These are phyloP conservation scores for Pseudogymnoascus sp. DNA, from an alignment of 2,329 filamentous ascomycete genomes.

Conservation along the genomic window DNA sequence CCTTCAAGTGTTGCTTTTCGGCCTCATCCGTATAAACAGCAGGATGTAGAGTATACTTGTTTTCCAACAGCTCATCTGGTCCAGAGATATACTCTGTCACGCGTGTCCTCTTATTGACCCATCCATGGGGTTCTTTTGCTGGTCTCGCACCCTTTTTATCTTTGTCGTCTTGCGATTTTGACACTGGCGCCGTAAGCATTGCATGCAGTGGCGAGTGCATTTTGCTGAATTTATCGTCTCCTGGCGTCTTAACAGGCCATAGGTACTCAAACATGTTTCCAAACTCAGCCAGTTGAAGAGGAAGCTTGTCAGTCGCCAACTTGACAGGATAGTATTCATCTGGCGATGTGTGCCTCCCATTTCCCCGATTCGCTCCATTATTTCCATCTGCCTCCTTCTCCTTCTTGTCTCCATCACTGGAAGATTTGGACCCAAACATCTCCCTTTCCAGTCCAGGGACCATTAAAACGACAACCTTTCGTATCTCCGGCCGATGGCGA, in stretches of 20 bases:
- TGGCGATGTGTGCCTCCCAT: constrained; percentile 36
- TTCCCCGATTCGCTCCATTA: constrained; percentile 9
- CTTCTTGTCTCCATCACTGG: constrained; percentile 11
- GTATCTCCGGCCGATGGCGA: constrained; percentile 55
- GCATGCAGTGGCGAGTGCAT: constrained; percentile 83
- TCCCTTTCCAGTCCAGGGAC: constrained; percentile 83
- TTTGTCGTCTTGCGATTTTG: constrained; percentile 64
- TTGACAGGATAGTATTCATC: constrained; percentile 55
- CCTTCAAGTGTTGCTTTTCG: constrained; percentile 47
- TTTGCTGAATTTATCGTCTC: constrained; percentile 72
- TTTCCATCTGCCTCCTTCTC: constrained; percentile 10
- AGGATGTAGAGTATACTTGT: constrained; percentile 80
- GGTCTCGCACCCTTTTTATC: constrained; percentile 53
- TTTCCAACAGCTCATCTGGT: constrained; percentile 68
- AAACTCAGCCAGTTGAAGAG: constrained; percentile 56
- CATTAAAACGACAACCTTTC: constrained; percentile 84
- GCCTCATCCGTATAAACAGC: constrained; percentile 56
- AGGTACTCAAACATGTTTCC: constrained; percentile 79
- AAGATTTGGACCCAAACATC: constrained; percentile 64
- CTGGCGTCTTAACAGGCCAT: constrained; percentile 84
- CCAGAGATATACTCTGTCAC: constrained; percentile 73
- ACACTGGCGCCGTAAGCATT: constrained; percentile 69
- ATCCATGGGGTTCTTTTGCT: constrained; percentile 56
- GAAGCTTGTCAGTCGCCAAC: constrained; percentile 45
- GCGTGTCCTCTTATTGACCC: constrained; percentile 70